Percentiles rank a stretch among this genome's conserved stretches.
Conservation (phyloP, 2,329 filamentous ascomycete genomes). For the Phaeosphaeria sp. region DNA sequence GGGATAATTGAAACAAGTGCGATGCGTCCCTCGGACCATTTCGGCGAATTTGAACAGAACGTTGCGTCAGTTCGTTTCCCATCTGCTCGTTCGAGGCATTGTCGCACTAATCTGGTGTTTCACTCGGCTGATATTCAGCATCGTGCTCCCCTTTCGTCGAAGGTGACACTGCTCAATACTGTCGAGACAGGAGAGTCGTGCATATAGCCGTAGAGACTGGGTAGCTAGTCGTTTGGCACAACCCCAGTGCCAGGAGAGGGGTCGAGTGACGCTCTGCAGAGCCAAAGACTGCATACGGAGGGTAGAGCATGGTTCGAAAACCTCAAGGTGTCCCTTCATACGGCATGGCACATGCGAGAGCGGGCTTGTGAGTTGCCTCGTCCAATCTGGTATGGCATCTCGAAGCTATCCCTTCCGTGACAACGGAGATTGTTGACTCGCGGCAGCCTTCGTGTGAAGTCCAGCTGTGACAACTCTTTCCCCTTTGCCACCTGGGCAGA, state of each 20-base stretch:
- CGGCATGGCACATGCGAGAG: too few relatives aligned
- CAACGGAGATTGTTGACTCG: too few relatives aligned
- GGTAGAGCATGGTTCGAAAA: too few relatives aligned
- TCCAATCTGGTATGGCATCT: too few relatives aligned
- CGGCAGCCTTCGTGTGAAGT: too few relatives aligned
- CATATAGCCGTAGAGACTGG: not conserved
- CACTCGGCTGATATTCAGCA: not conserved
- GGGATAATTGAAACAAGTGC: not conserved
- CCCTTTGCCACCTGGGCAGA: too few relatives aligned
- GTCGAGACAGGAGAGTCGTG: not conserved
- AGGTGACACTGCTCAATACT: not conserved
- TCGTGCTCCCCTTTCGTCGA: not conserved
- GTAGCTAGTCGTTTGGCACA: not conserved
- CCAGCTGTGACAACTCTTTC: too few relatives aligned
- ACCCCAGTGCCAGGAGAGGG: not conserved
- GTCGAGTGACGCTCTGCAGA: not conserved
- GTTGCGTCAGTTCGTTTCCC: not conserved
- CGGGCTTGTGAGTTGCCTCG: too few relatives aligned
- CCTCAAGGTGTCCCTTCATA: too few relatives aligned
- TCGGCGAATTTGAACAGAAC: not conserved
- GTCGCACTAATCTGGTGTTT: not conserved
- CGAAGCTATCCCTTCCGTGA: too few relatives aligned
- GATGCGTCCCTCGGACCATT: not conserved
- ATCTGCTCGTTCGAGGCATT: not conserved
- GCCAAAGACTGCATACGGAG: not conserved